phyloP scores from a whole-genome alignment of 495 filamentous ascomycete genomes.

The Penicillium lividum region DNA sequence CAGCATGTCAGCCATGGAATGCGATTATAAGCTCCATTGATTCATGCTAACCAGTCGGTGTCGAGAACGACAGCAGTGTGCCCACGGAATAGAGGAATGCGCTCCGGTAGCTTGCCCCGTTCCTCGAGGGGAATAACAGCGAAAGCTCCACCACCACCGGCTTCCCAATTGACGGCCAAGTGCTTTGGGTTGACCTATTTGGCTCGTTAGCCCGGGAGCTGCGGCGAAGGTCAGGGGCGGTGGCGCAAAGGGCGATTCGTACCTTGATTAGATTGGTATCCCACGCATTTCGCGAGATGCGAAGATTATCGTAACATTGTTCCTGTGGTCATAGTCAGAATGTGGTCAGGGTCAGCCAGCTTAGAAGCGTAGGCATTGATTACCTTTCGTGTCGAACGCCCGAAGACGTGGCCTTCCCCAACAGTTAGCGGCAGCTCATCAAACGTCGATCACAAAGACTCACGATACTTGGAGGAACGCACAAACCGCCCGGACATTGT shows the following conservation, averaged over 20 bases:
- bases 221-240: slow-evolving; percentile 33
- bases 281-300: slow-evolving; percentile 96
- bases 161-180: slow-evolving; percentile 97
- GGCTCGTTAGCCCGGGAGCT: slow-evolving; percentile 26
- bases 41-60: slow-evolving; percentile 81
- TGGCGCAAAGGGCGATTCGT: slow-evolving; percentile 26
- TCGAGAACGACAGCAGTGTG: slow-evolving; percentile 95
- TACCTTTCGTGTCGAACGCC: slow-evolving; percentile 88
- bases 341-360: background rate
- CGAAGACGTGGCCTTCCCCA: slow-evolving; percentile 90
- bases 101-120: slow-evolving; percentile 84
- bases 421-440: slow-evolving; percentile 29
- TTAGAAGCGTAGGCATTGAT: slow-evolving; percentile 14
- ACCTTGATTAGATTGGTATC: slow-evolving; percentile 98
- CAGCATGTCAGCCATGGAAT: slow-evolving; percentile 2
- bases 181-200: slow-evolving; percentile 89
- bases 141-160: slow-evolving; percentile 93
- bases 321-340: slow-evolving; percentile 48
- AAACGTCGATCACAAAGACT: slow-evolving; percentile 39
- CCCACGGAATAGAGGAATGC: slow-evolving; percentile 90
- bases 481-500: slow-evolving; percentile 96
- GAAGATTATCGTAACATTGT: slow-evolving; percentile 95
- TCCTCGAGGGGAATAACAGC: slow-evolving; percentile 92
- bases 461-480: slow-evolving; percentile 97
- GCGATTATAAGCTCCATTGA: background rate